Percentiles rank a stretch among this genome's conserved stretches.
Conservation (phyloP, 176 grass and related monocot species). For the Triticum monococcum region DNA sequence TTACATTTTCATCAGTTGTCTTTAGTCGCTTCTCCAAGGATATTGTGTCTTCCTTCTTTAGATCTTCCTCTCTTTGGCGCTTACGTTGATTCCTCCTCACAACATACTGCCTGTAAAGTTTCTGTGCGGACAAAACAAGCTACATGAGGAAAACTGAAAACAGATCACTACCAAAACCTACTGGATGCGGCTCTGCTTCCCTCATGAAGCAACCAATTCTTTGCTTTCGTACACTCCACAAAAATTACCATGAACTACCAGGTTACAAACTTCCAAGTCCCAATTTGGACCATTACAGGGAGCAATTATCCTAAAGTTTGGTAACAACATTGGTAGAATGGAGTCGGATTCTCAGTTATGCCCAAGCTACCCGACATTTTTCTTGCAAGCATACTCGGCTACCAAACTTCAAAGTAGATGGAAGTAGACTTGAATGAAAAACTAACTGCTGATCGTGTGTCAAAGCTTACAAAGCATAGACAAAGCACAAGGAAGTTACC, state of each 20-base stretch:
- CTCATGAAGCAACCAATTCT: background rate
- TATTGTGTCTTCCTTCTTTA: slow-evolving; percentile 67
- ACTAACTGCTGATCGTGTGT: background rate
- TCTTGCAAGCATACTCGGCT: background rate
- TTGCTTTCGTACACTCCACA: background rate
- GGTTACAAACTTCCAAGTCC: background rate
- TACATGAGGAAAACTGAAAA: background rate
- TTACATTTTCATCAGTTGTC: slow-evolving; percentile 40
- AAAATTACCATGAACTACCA: background rate
- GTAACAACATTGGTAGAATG: background rate
- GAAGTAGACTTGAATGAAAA: background rate
- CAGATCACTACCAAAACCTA: slow-evolving; percentile 9
- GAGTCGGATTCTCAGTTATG: background rate
- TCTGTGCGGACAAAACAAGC: slow-evolving; percentile 43
- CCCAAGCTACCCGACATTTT: background rate
- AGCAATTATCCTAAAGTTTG: background rate
- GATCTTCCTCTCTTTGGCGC: slow-evolving; percentile 86
- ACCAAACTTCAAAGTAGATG: background rate
- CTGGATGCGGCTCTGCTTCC: background rate
- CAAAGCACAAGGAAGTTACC: slow-evolving; percentile 50
- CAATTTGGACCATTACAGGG: slow-evolving; percentile 11
- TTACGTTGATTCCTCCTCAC: slow-evolving; percentile 73
- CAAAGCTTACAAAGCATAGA: slow-evolving; percentile 28
- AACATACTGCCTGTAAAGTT: slow-evolving; percentile 55
- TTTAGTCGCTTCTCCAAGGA: slow-evolving; percentile 54